A percentile compares a stretch with the other conserved stretches of the same genome.
phyloP scores from a whole-genome alignment of 805 yeast genomes.

The Monosporozyma unispora region DNA sequence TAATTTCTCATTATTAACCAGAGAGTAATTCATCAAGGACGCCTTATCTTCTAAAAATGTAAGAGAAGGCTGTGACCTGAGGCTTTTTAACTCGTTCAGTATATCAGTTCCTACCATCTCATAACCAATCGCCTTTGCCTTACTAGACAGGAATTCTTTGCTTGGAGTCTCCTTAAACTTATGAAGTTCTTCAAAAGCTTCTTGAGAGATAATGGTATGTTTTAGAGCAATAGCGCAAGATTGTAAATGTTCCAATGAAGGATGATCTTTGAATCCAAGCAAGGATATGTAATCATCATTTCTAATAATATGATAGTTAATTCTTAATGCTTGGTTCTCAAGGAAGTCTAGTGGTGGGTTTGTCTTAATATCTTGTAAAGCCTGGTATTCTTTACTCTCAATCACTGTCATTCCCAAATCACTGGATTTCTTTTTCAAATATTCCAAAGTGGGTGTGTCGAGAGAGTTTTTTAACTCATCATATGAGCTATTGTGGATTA shows the following conservation, averaged over 20 bases:
- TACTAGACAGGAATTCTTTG: slow-evolving; percentile 4
- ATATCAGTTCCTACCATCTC: background rate
- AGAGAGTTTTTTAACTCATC: background rate
- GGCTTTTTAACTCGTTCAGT: background rate
- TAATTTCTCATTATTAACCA: background rate
- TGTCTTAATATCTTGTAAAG: background rate
- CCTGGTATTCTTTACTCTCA: background rate
- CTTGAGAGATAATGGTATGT: background rate
- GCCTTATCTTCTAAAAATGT: slow-evolving; percentile 1
- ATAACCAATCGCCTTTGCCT: background rate
- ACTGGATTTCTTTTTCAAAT: background rate
- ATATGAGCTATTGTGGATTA: background rate
- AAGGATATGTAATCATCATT: background rate
- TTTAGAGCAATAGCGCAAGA: background rate
- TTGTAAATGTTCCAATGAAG: background rate
- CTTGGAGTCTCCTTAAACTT: slow-evolving; percentile 10
- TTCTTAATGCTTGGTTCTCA: background rate
- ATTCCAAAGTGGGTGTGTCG: slow-evolving; percentile 6
- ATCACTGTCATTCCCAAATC: background rate
- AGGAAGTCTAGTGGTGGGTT: slow-evolving; percentile 1
- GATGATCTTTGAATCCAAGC: background rate
- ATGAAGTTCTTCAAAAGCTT: background rate
- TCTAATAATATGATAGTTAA: background rate
- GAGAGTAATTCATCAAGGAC: background rate
- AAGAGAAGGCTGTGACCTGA: background rate